These are phyloP conservation scores for Lathyrus sativus DNA, from an alignment of 306 rosid species.

Conservation along the genomic window DNA sequence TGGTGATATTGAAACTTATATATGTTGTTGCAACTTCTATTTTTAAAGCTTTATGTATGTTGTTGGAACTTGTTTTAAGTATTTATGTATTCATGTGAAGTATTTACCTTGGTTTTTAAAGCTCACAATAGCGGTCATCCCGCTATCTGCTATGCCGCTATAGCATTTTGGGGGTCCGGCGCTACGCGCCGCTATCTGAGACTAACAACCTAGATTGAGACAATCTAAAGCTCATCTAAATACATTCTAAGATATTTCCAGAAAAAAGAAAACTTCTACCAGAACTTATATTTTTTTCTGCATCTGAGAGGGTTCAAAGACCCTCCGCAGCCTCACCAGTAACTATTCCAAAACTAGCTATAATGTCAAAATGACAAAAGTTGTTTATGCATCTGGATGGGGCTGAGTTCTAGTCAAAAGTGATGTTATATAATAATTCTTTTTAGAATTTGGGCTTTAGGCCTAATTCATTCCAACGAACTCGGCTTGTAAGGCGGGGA, in stretches of 20 bases:
- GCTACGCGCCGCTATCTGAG: too few relatives aligned
- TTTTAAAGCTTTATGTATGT: too few relatives aligned
- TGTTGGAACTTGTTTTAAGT: too few relatives aligned
- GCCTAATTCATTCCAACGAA: background rate
- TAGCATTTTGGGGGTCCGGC: too few relatives aligned
- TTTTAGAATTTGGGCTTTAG: background rate
- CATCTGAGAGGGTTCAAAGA: background rate
- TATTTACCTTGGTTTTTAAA: too few relatives aligned
- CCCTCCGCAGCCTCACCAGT: background rate
- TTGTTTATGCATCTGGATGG: background rate
- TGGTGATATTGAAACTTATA: too few relatives aligned
- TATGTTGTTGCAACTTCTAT: too few relatives aligned
- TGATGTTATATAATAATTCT: constrained; percentile 4
- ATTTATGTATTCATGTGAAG: too few relatives aligned
- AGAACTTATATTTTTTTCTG: background rate
- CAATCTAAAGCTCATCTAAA: constrained; percentile 12
- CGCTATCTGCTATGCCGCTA: too few relatives aligned
- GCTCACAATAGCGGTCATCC: too few relatives aligned
- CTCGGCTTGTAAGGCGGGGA: background rate
- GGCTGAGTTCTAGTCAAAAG: background rate
- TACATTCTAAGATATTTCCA: background rate
- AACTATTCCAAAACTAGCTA: background rate
- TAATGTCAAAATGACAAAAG: background rate
- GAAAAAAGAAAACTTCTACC: background rate
- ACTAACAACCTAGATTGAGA: too few relatives aligned